Evolutionary conservation across 2,329 filamentous ascomycete species (phyloP), one percentile per base, ranked within the genome.

Genomic region (Neonectria magnoliae): DNA sequence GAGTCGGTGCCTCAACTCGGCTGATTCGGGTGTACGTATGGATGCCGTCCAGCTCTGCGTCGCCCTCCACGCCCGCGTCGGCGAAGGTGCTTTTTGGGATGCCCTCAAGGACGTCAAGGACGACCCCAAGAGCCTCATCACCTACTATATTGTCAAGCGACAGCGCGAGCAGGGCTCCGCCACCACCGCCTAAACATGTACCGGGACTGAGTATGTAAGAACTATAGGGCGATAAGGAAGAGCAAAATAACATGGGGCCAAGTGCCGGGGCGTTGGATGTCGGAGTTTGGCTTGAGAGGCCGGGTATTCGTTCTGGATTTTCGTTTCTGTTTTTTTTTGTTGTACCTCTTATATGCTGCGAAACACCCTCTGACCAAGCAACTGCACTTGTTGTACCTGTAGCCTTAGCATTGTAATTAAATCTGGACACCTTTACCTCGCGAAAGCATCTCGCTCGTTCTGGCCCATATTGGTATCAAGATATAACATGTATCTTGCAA

Each of bases 31-130:
- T 7, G 88, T 91, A 8, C 83, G 88, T 44, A 92, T 93, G 84
- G 91, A 92, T 65, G 90, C 91, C n/a, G 90, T 94, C 50, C 89
- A 93, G 75, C 83, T 94, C n/a, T 93, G 91, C 71, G 89, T 93
- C 27, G 88, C 90, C 63, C 79, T 94, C 65, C 91, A 94, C 75
- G 82, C 84, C 51, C 79, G 86, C 11, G 83, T 91, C 9, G 88
- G 88, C 13, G 88, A 90, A 59, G 78, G 73, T 10, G 74, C 73
- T 31, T 94, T 94, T 75, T 95, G 92, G 92, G 85, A 85, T 36
- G 84, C 85, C 25, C 82, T 94, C 72, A 87, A 83, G 62, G 85
- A 81, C 10, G 84, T 92, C 33, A 86, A 87, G 73, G 91, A 93
- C 68, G 91, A 93, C 68, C 88, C 91, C 22, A 88, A 93, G 81